Percentiles rank a stretch among this genome's conserved stretches.
These are phyloP conservation scores for Theileria parva DNA, from an alignment of 169 alveolate genomes.

Conservation along the genomic window DNA sequence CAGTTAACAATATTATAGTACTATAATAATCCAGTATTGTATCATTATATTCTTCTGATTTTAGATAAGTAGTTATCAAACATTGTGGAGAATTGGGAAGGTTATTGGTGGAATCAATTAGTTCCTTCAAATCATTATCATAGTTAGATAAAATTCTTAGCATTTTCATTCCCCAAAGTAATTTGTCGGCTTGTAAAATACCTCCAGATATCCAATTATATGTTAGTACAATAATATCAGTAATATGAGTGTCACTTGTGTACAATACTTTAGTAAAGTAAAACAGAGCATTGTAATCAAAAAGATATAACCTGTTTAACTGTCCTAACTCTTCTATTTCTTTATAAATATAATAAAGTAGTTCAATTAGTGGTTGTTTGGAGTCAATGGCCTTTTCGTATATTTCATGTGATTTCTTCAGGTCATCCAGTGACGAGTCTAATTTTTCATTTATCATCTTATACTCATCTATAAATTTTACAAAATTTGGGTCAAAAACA, in stretches of 20 bases:
- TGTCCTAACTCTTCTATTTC: conserved; percentile 82
- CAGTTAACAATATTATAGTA: conserved; percentile 60
- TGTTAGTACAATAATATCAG: conserved; percentile 62
- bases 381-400: conserved; percentile 85
- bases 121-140: conserved; percentile 4
- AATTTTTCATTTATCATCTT: conserved; percentile 93
- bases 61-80: conserved; percentile 44
- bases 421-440: conserved; percentile 85
- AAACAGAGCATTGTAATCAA: conserved; percentile 90
- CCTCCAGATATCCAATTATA: conserved; percentile 57
- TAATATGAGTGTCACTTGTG: background rate
- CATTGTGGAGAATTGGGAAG: conserved; percentile 42
- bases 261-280: conserved; percentile 81
- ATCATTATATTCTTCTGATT: background rate
- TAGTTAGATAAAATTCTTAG: background rate
- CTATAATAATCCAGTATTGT: conserved; percentile 39
- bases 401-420: conserved; percentile 92
- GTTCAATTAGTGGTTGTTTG: conserved; percentile 85
- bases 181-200: conserved; percentile 25
- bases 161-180: conserved; percentile 35
- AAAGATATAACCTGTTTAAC: conserved; percentile 90
- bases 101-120: background rate
- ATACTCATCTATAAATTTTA: conserved; percentile 84
- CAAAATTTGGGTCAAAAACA: conserved; percentile 91
- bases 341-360: conserved; percentile 86